These are phyloP conservation scores for Arabidopsis arenosa DNA, from an alignment of 345 rosid species.

Conservation along the genomic window DNA sequence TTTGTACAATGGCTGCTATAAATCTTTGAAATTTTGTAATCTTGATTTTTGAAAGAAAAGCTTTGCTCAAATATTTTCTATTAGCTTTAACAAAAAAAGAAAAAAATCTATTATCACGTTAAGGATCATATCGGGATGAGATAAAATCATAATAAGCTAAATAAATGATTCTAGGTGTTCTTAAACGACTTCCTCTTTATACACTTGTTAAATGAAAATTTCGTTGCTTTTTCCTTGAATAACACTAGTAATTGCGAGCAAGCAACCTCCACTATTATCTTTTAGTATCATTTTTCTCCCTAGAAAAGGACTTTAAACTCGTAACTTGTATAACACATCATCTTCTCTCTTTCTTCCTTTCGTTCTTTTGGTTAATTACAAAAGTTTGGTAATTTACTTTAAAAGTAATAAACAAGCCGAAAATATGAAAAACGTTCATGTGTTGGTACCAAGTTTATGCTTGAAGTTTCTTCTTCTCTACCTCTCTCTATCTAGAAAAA, in stretches of 20 bases:
- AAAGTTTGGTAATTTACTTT: neutral
- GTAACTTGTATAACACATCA: slow-evolving; percentile 27
- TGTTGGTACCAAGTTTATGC: slow-evolving; percentile 26
- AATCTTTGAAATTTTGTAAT: too few relatives aligned
- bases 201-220: slow-evolving; percentile 10
- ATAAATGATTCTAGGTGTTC: neutral
- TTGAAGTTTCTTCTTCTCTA: slow-evolving; percentile 26
- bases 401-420: neutral
- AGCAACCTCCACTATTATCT: slow-evolving; percentile 35
- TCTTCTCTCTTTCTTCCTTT: slow-evolving; percentile 19
- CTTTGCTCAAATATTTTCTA: neutral
- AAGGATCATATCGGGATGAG: neutral
- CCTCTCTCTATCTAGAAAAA: neutral
- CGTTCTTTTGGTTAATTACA: neutral
- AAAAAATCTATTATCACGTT: too few relatives aligned
- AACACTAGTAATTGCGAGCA: slow-evolving; percentile 28
- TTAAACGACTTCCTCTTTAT: neutral
- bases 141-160: neutral
- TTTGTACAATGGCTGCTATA: too few relatives aligned
- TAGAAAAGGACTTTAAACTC: slow-evolving; percentile 35
- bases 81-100: too few relatives aligned
- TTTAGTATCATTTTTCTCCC: neutral
- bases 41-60: neutral
- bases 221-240: slow-evolving; percentile 12
- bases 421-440: slow-evolving; percentile 23